Evolutionary conservation across 352 stramenopile species (phyloP).

Genomic region (Plasmopara halstedii): DNA sequence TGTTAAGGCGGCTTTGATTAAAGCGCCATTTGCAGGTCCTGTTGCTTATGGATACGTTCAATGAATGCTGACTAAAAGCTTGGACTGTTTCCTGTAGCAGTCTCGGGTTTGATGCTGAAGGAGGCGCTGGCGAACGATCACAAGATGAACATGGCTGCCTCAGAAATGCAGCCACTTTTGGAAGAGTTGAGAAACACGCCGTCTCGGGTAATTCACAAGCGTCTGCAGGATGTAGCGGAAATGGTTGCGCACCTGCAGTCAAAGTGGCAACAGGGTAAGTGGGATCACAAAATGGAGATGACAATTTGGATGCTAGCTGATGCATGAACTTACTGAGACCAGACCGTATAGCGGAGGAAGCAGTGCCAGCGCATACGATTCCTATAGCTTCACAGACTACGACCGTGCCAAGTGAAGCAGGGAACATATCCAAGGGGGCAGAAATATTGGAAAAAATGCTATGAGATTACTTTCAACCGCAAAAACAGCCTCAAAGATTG

Average conservation of each 20-base stretch:
- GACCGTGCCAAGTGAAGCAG: constrained; percentile 6
- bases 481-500: too few relatives aligned
- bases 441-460: neutral
- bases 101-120: constrained; percentile 21
- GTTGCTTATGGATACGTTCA: neutral
- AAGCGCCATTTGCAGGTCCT: constrained; percentile 4
- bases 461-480: too few relatives aligned
- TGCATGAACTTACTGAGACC: neutral
- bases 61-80: neutral
- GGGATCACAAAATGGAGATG: neutral
- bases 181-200: constrained; percentile 48
- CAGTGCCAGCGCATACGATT: constrained; percentile 13
- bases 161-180: constrained; percentile 56
- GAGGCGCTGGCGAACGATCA: constrained; percentile 47
- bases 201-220: constrained; percentile 62
- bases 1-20: constrained; percentile 7
- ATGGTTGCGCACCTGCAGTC: constrained; percentile 56
- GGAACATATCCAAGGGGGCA: constrained; percentile 1
- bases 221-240: constrained; percentile 67
- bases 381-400: constrained; percentile 14
- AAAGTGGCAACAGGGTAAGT: constrained; percentile 64
- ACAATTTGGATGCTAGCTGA: constrained; percentile 1
- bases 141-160: constrained; percentile 48
- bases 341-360: constrained; percentile 33
- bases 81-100: neutral